phyloP scores from a whole-genome alignment of 1,284 basidiomycete genomes.

The Ceratobasidium theobromae region DNA sequence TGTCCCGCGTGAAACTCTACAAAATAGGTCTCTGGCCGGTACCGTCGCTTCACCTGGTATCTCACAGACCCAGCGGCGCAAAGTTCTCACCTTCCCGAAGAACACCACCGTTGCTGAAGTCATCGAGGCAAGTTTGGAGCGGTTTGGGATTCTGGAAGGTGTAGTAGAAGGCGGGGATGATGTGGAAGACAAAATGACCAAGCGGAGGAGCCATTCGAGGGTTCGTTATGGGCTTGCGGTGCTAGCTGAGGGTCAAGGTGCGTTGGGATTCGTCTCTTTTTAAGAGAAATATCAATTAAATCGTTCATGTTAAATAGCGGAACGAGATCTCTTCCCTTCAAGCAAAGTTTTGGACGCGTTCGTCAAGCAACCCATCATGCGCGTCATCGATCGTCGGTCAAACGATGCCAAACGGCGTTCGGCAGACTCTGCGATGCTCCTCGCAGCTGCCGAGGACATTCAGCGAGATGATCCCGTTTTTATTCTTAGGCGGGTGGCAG shows the following conservation, averaged over 20 bases:
- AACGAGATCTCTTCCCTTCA: constrained; percentile 72
- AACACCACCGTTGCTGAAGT: constrained; percentile 96
- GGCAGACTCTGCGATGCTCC: constrained; percentile 72
- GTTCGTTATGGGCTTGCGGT: constrained; percentile 80
- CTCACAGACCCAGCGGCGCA: constrained; percentile 62
- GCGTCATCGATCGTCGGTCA: constrained; percentile 59
- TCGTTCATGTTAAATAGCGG: constrained; percentile 47
- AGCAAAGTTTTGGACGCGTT: constrained; percentile 85
- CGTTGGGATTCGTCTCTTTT: constrained; percentile 40
- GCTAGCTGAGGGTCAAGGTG: constrained; percentile 64
- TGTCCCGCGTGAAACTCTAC: constrained; percentile 71
- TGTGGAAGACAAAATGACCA: constrained; percentile 85
- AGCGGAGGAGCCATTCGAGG: constrained; percentile 72
- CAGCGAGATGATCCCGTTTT: constrained; percentile 83
- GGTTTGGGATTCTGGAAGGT: constrained; percentile 91
- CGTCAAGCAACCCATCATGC: constrained; percentile 70
- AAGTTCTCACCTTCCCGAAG: constrained; percentile 85
- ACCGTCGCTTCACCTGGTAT: constrained; percentile 54
- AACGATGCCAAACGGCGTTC: constrained; percentile 80
- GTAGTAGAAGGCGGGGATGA: constrained; percentile 98
- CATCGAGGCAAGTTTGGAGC: constrained; percentile 86
- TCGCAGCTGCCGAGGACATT: constrained; percentile 75
- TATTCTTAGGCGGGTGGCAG: constrained; percentile 74
- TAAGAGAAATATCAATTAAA: background rate
- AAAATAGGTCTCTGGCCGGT: constrained; percentile 46